phyloP scores from a whole-genome alignment of 768 basidiomycete genomes.

The Epithele typhae region DNA sequence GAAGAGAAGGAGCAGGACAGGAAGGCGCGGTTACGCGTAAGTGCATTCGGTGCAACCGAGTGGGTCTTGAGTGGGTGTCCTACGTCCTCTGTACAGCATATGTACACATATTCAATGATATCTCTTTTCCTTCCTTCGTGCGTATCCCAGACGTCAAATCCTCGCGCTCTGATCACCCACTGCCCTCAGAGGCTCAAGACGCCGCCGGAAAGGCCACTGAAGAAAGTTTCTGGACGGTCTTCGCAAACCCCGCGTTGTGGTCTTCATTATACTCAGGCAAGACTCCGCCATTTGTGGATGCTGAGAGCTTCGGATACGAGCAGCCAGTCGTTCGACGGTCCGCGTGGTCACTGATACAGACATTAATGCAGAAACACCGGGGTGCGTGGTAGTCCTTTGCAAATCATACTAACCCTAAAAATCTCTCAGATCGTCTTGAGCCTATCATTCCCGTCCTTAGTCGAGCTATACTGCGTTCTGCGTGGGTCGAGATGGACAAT shows the following conservation, averaged over 20 bases:
- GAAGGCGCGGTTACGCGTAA: slow-evolving; percentile 62
- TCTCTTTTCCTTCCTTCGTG: neutral
- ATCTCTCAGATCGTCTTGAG: slow-evolving; percentile 24
- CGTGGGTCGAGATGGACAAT: slow-evolving; percentile 66
- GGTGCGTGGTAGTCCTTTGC: slow-evolving; percentile 37
- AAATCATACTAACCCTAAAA: neutral
- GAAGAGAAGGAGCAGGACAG: slow-evolving; percentile 72
- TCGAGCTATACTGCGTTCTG: slow-evolving; percentile 57
- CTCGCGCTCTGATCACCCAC: no score
- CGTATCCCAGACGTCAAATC: no score
- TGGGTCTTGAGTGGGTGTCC: slow-evolving; percentile 56
- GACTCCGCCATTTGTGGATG: slow-evolving; percentile 37
- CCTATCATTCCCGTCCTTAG: slow-evolving; percentile 46
- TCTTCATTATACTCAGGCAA: slow-evolving; percentile 46
- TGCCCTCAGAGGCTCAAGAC: no score
- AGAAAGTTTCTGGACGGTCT: neutral
- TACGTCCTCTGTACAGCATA: slow-evolving; percentile 1
- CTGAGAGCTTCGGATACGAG: slow-evolving; percentile 50
- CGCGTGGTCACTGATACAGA: slow-evolving; percentile 56
- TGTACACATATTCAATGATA: slow-evolving; percentile 7
- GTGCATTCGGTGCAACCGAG: slow-evolving; percentile 59
- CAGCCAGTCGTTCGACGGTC: slow-evolving; percentile 74
- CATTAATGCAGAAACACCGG: slow-evolving; percentile 40
- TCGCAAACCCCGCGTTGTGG: slow-evolving; percentile 52
- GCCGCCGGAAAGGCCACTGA: neutral